Base-by-base conservation (phyloP, 2,329 filamentous ascomycete species). In the Colletotrichum kahawae region DNA sequence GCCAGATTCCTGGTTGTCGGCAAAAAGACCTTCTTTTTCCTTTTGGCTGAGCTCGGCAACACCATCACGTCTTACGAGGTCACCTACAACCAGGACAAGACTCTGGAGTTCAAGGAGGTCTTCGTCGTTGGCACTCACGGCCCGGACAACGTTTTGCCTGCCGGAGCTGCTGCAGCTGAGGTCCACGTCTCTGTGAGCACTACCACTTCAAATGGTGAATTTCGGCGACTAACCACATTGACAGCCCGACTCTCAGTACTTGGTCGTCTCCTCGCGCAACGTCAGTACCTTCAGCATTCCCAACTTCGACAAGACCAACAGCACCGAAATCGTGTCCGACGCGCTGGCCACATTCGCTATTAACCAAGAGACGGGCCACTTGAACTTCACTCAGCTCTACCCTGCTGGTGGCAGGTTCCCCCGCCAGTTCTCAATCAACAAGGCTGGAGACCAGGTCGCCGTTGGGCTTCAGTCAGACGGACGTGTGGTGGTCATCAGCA, bases 221-320 rank as follows among this genome's bases (percentile, higher is more conserved):
- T 7, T 21, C 43, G n/a, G 43, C 12, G 43, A 21, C 43, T 51
- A 51, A 51, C n/a, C 10, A 21, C n/a, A 51, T 4, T 13, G 16
- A 6, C 16, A 81, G 90, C 90, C 90, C 65, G 90, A 92, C 79
- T 85, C 88, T 74, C 89, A 88, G 43, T 94, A 91, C 84, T 80
- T 95, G 63, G 86, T 94, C 77, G 88, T 93, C 43, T 93, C 92
- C 3, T 94, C 93, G 77, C 92, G 94, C 76, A 89, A 90, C 79
- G 92, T 93, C 79, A 86, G 85, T 57, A 83, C 87, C 27, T 89
- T 92, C 80, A 79, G 80, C 14, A 85, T 89, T 68, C 83, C 86
- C 71, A 87, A 87, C 82, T 75, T 75, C 18, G 85, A 88, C 78
- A 66, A 82, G 73, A 77, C 79, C 77, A 83, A 78, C 77, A 81